Conservation (phyloP, 2,329 filamentous ascomycete genomes). For the Mariannaea sp. region DNA sequence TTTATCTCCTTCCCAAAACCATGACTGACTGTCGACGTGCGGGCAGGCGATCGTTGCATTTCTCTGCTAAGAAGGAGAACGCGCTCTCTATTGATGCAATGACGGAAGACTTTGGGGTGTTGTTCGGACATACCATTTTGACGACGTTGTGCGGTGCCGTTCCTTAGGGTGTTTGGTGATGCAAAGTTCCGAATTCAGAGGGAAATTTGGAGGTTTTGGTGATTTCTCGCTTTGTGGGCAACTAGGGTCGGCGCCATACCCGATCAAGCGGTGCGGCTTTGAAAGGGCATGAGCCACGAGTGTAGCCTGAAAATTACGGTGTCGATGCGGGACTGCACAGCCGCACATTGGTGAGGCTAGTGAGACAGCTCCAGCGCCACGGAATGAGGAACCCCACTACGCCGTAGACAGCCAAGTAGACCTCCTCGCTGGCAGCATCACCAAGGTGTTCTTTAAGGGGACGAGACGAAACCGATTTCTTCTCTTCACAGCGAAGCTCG, state of each 20-base stretch:
- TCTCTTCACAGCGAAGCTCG: constrained; percentile 19
- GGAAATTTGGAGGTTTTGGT: constrained; percentile 50
- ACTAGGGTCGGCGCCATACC: constrained; percentile 46
- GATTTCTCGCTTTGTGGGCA: constrained; percentile 53
- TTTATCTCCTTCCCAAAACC: constrained; percentile 33
- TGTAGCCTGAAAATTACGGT: constrained; percentile 34
- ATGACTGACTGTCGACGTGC: constrained; percentile 41
- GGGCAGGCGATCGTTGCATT: constrained; percentile 34
- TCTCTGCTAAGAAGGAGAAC: constrained; percentile 17
- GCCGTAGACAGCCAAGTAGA: no score
- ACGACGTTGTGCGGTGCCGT: constrained; percentile 52
- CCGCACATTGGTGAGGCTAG: constrained; percentile 34
- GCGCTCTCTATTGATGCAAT: constrained; percentile 16
- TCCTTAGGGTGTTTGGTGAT: constrained; percentile 49
- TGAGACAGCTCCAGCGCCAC: constrained; percentile 28
- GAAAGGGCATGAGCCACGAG: constrained; percentile 33
- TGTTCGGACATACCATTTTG: constrained; percentile 53
- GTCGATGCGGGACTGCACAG: constrained; percentile 21
- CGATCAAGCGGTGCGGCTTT: constrained; percentile 40
- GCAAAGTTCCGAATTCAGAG: constrained; percentile 44
- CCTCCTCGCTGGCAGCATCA: constrained; percentile 35
- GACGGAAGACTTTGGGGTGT: constrained; percentile 25
- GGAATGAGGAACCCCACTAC: constrained; percentile 38
- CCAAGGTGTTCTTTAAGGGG: constrained; percentile 40
- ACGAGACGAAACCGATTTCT: constrained; percentile 24